Percentiles rank a stretch among this genome's conserved stretches.
Evolutionary conservation across 495 filamentous ascomycete genomes (phyloP).

Genomic region (Lineolata rhizophorae): DNA sequence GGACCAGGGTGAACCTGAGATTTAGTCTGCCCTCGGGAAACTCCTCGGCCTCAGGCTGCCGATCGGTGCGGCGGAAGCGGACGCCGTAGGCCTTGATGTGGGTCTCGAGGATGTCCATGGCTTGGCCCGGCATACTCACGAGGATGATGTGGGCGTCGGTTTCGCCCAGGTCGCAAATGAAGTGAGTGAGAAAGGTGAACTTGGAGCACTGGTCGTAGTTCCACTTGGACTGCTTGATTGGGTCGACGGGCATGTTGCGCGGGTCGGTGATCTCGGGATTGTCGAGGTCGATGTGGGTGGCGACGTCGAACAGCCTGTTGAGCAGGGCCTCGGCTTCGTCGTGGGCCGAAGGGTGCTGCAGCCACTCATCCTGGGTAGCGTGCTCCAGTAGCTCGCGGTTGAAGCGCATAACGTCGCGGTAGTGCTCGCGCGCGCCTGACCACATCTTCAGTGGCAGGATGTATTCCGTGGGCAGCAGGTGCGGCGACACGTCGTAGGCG

Average conservation of each 20-base stretch:
- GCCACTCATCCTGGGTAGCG: conserved; percentile 4
- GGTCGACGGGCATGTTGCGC: conserved; percentile 14
- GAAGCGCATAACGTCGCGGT: not conserved
- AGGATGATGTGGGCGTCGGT: conserved; percentile 26
- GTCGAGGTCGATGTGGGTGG: conserved; percentile 33
- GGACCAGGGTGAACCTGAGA: too few species aligned
- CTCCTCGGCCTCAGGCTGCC: too few species aligned
- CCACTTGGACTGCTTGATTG: conserved; percentile 28
- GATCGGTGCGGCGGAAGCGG: conserved; percentile 19
- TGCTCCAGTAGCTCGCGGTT: conserved; percentile 13
- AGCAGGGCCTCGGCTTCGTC: conserved; percentile 5
- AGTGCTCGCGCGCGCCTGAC: not conserved
- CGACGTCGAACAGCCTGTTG: conserved; percentile 23
- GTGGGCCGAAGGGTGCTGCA: not conserved
- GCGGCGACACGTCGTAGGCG: too few species aligned
- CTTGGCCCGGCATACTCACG: conserved; percentile 20
- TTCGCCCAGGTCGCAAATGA: conserved; percentile 23
- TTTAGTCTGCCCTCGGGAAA: too few species aligned
- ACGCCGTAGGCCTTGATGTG: conserved; percentile 29
- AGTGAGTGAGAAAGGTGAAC: conserved; percentile 30
- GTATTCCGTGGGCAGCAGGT: not conserved
- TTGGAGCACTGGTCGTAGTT: conserved; percentile 33
- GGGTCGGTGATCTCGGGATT: conserved; percentile 19
- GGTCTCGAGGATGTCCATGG: conserved; percentile 27
- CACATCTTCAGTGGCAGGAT: not conserved